phyloP scores from a whole-genome alignment of 2,329 filamentous ascomycete genomes.

The Phaeosphaeriaceae sp. region DNA sequence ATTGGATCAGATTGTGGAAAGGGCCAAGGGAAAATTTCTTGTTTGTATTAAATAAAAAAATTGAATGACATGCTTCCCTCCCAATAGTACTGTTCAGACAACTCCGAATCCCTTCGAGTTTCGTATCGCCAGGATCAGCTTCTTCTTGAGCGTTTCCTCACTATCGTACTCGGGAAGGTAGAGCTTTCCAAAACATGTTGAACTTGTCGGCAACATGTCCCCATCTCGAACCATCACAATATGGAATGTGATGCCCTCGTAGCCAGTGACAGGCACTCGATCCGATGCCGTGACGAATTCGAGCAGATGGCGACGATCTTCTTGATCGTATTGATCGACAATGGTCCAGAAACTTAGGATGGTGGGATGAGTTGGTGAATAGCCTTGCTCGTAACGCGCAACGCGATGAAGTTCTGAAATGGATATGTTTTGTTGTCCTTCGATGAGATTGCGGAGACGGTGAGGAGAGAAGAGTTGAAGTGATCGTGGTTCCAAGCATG shows the following conservation, averaged over 20 bases:
- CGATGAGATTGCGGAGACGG: conserved; percentile 78
- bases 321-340: conserved; percentile 70
- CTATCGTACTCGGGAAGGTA: conserved; percentile 82
- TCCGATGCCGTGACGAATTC: conserved; percentile 97
- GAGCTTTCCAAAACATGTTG: conserved; percentile 92
- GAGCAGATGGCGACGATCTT: conserved; percentile 77
- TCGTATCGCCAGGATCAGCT: conserved; percentile 83
- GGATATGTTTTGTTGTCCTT: conserved; percentile 84
- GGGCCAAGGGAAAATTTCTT: too few species aligned
- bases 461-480: conserved; percentile 56
- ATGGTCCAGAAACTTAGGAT: conserved; percentile 86
- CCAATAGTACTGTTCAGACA: conserved; percentile 18
- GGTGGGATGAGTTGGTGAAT: conserved; percentile 71
- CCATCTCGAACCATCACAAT: conserved; percentile 71
- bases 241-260: conserved; percentile 81
- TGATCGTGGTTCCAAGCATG: conserved; percentile 74
- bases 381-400: conserved; percentile 80
- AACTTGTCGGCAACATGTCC: conserved; percentile 76
- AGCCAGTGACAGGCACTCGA: conserved; percentile 85
- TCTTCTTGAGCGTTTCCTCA: conserved; percentile 72
- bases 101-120: conserved; percentile 86
- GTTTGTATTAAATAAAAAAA: too few species aligned
- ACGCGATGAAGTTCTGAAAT: conserved; percentile 73
- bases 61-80: too few species aligned
- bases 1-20: too few species aligned